Conservation (phyloP, 2,329 filamentous ascomycete genomes). For the Stylonectria norvegica region DNA sequence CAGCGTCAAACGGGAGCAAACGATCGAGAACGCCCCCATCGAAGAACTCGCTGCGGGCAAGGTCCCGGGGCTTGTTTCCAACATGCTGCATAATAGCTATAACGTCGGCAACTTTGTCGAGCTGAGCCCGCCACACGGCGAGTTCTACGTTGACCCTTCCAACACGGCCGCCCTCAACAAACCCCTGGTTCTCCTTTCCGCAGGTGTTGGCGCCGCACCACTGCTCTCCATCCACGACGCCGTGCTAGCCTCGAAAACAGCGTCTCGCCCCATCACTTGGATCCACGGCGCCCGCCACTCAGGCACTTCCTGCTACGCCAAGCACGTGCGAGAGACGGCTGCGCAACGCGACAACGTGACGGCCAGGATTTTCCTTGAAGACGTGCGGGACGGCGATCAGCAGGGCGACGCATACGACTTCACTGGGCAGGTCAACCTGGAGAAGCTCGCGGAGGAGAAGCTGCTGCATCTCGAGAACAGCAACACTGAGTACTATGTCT, state of each 20-base stretch:
- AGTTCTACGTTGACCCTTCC: slow-evolving; percentile 58
- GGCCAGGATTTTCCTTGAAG: slow-evolving; percentile 55
- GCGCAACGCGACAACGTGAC: slow-evolving; percentile 32
- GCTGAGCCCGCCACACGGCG: slow-evolving; percentile 53
- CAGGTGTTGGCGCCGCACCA: slow-evolving; percentile 66
- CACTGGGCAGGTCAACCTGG: slow-evolving; percentile 56
- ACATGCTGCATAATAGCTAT: slow-evolving; percentile 47
- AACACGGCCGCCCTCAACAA: slow-evolving; percentile 39
- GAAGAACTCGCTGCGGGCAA: slow-evolving; percentile 34
- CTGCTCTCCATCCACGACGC: slow-evolving; percentile 63
- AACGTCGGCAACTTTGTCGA: slow-evolving; percentile 51
- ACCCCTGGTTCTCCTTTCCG: slow-evolving; percentile 64
- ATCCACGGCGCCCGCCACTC: slow-evolving; percentile 57
- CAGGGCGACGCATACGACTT: slow-evolving; percentile 57
- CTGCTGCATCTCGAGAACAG: slow-evolving; percentile 54
- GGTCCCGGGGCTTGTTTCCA: slow-evolving; percentile 49
- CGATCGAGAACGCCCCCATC: slow-evolving; percentile 21
- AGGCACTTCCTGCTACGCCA: slow-evolving; percentile 52
- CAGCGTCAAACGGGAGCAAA: slow-evolving; percentile 66
- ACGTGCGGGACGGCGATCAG: slow-evolving; percentile 40
- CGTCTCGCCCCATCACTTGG: slow-evolving; percentile 53
- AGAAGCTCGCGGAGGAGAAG: slow-evolving; percentile 47
- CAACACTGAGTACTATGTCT: slow-evolving; percentile 65
- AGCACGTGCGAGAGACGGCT: slow-evolving; percentile 47
- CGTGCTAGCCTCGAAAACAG: slow-evolving; percentile 33